Base-by-base conservation (phyloP, 192 early-diverging fungal genomes). In the Coemansia sp. region DNA sequence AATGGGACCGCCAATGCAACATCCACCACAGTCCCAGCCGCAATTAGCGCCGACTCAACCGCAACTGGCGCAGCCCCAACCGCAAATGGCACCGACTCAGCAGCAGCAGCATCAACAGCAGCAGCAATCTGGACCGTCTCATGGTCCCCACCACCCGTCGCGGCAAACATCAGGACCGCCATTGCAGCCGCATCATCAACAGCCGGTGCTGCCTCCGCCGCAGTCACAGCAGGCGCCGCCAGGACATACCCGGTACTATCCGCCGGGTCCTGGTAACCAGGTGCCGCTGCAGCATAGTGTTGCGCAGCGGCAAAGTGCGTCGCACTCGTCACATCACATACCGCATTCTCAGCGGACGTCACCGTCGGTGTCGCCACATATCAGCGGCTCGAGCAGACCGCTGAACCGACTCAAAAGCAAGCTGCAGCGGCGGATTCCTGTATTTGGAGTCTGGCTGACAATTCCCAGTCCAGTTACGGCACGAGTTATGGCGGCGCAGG, bases 391-490 rank as follows among this genome's bases (percentile, higher is more conserved):
- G 10, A 63, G 59, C 3, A 44, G 49, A 34, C 66, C 34, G 25
- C 62, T 72, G 31, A 54, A 59, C 37, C 69, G 79, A 42, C 68
- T 82, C 26, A 66, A 66, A 21, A 49, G 37, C 10, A 65, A 62
- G 67, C 56, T 82, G 48, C 69, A 52, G 44, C 69, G 75, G 48
- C 68, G 67, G 51, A 52, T 73, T 4, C 70, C 79, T 2, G 74
- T 62, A 50, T 73, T 72, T 66, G 79, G 79, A 26, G 62, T 82
- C 5, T 82, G 79, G 79, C 70, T 82, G 20, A 60, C 69, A 15
- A 82, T 82, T 17, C 79, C 79, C 5, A 82, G 79, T 54, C 69
- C 70, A 0, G 49, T 73, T 3, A 82, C 79, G 1, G 79, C 79
- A 28, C 72, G 79, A 12, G 65, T 66, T 57, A 42, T 82, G 66